phyloP scores from a whole-genome alignment of 805 yeast genomes.

The Sungouiozyma ichnusensis region DNA sequence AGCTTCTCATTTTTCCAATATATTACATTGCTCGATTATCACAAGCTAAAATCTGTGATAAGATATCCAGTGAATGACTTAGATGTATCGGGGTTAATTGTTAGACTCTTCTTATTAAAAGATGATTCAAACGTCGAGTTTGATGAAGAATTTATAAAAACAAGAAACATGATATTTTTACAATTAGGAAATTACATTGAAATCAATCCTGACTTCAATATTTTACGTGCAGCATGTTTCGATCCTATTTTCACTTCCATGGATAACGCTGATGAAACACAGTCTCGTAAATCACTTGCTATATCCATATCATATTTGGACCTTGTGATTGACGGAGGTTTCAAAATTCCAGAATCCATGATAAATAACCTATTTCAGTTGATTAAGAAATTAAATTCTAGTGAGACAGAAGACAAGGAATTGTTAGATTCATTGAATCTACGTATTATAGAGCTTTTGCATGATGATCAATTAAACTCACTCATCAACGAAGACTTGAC shows the following conservation, averaged over 20 bases:
- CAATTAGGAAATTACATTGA: slow-evolving; percentile 35
- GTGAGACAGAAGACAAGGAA: background rate
- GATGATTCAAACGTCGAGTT: slow-evolving; percentile 15
- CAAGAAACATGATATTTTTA: slow-evolving; percentile 32
- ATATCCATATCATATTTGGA: background rate
- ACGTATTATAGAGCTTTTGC: background rate
- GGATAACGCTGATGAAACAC: background rate
- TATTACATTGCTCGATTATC: slow-evolving; percentile 25
- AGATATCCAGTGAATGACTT: slow-evolving; percentile 36
- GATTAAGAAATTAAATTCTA: background rate
- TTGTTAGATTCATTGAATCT: background rate
- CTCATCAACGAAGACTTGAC: background rate
- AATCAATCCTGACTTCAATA: slow-evolving; percentile 3
- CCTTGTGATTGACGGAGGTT: background rate
- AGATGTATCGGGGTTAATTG: slow-evolving; percentile 39
- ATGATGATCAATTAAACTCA: background rate
- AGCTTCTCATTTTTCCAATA: slow-evolving; percentile 29
- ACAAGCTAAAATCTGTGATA: slow-evolving; percentile 18
- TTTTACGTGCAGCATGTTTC: slow-evolving; percentile 4
- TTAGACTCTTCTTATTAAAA: slow-evolving; percentile 30
- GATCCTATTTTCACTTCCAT: slow-evolving; percentile 4
- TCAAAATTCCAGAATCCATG: background rate
- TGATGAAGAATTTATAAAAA: slow-evolving; percentile 13
- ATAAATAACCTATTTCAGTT: background rate
- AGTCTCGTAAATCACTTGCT: background rate